Evolutionary conservation across 768 basidiomycete genomes (phyloP), one percentile per base, ranked within the genome.

Genomic region (Arthromyces matolae): DNA sequence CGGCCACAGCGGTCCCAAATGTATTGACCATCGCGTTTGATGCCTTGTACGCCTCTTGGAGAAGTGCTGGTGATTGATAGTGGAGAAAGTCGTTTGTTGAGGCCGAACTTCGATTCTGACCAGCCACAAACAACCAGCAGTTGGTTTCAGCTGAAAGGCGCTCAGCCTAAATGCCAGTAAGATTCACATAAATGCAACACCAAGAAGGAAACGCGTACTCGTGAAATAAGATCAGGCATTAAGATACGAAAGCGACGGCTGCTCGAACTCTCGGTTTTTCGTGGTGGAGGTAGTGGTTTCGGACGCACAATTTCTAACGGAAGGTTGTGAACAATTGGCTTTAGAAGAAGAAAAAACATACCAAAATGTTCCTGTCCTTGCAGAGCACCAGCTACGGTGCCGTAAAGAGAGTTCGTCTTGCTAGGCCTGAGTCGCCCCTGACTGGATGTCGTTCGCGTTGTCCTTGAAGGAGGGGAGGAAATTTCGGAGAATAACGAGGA

Each of bases 71-170:
- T 2, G 42, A 33, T 12, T 19, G 12, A 13, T 34, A 44, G 22
- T 44, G 42, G 3, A 20, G 8, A 13, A 44, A 44, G 8, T 18
- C n/a, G 13, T 34, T 44, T 4, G 29, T 7, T 3, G 42, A 44
- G 3, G 42, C 32, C 2, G 42, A 31, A 23, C 22, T 19, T 2
- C 20, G 6, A 19, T 34, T 13, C 10, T 44, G 31, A 2, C 31
- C 42, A 3, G 42, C 42, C 12, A 44, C 14, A 34, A 44, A 44
- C 13, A 44, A 22, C 42, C 42, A 44, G 13, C 42, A 33, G 18
- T 34, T 34, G 2, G 42, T 44, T 12, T 44, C 32, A 6, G 12
- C 29, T 2, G 29, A 2, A 3, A 44, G 32, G 2, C 19, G 27
- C 23, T 44, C 32, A 37, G 33, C 44, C 34, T 37, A 25, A 20